phyloP scores from a whole-genome alignment of 1,284 basidiomycete genomes.

The Porphyrellus sp. region DNA sequence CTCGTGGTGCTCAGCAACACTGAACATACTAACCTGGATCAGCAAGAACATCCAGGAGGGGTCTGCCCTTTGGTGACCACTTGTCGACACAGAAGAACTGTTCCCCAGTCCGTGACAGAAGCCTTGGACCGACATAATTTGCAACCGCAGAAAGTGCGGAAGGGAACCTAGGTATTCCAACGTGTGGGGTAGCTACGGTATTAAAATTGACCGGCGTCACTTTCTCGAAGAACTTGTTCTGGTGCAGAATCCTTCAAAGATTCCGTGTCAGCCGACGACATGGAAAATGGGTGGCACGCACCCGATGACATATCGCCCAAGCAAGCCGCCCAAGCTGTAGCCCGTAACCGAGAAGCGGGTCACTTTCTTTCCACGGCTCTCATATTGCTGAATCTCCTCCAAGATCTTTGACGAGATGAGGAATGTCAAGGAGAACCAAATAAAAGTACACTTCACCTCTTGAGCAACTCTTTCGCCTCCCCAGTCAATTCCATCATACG shows the following conservation, averaged over 20 bases:
- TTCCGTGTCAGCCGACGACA: slow-evolving; percentile 2
- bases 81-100: slow-evolving; percentile 76
- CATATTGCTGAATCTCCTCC: slow-evolving; percentile 50
- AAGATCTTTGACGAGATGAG: slow-evolving; percentile 42
- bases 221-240: slow-evolving; percentile 65
- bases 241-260: slow-evolving; percentile 53
- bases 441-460: slow-evolving; percentile 47
- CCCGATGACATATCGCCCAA: slow-evolving; percentile 78
- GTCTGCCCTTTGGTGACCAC: slow-evolving; percentile 66
- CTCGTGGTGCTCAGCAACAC: neutral
- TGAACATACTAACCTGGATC: slow-evolving; percentile 61
- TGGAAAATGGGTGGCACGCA: slow-evolving; percentile 28
- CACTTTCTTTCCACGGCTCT: slow-evolving; percentile 53
- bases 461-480: slow-evolving; percentile 64
- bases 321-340: slow-evolving; percentile 79
- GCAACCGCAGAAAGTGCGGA: slow-evolving; percentile 59
- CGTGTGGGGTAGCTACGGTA: slow-evolving; percentile 80
- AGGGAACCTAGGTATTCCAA: slow-evolving; percentile 62
- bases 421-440: neutral
- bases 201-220: slow-evolving; percentile 75
- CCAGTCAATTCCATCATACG: slow-evolving; percentile 77
- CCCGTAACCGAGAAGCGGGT: slow-evolving; percentile 70
- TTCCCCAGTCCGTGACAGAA: slow-evolving; percentile 83
- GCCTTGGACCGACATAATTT: slow-evolving; percentile 62
- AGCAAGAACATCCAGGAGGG: slow-evolving; percentile 81